Evolutionary conservation across 2,329 filamentous ascomycete genomes (phyloP), one percentile per base, ranked within the genome.

Genomic region (Pseudofabraea citricarpa): DNA sequence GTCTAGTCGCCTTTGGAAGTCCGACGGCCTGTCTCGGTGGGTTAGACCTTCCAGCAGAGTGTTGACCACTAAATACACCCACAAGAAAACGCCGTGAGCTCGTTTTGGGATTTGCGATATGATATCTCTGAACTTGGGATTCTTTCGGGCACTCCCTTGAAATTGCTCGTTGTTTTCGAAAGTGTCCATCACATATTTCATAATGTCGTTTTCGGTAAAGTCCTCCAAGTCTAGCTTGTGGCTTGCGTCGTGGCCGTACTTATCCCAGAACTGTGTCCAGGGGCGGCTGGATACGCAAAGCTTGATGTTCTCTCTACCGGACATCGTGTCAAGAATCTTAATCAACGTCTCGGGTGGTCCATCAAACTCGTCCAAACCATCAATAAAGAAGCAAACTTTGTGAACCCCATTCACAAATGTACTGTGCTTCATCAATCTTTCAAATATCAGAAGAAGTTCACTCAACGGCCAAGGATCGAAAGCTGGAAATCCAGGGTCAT

Each of bases 331-430:
- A 6, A 50, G 20, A 21, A 50, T 33, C 5, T 40, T n/a, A 5
- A 31, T 35, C 6, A 47, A 19, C 1, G 45, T 41, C 2, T 23
- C 18, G 21, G 27, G 31, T 8, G 45, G 40, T 5, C 50, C 43
- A 13, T 45, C 38, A 22, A 48, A 49, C 39, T 55, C 51, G 37
- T 55, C 52, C 9, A 55, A 29, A 2, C 52, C 50, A 21, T 55
- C 51, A 18, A 55, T 44, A 16, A 54, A 47, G 5, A 54, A 41
- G 37, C 44, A 48, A 15, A 45, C 36, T 10, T 36, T 37, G 24
- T n/a, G n/a, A n/a, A n/a, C n/a, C n/a, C n/a, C n/a, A n/a, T n/a
- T n/a, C n/a, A n/a, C n/a, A n/a, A n/a, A n/a, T n/a, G n/a, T n/a
- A n/a, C n/a, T n/a, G n/a, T n/a, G n/a, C n/a, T n/a, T n/a, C n/a